Evolutionary conservation across 257 asterid species (phyloP).

Genomic region (Mentha longifolia): DNA sequence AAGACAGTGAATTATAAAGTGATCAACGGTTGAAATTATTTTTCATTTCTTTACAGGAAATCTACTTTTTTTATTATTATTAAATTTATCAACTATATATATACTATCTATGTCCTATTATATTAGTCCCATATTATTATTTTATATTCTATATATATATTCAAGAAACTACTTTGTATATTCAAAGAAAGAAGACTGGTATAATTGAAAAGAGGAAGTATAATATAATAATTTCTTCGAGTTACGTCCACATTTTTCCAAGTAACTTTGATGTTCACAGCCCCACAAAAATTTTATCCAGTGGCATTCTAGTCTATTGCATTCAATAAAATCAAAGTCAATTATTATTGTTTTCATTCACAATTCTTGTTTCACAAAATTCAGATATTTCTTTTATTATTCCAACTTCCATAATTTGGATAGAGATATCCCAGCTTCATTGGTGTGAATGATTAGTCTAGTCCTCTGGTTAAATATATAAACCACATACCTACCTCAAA

Average conservation of each 20-base stretch:
- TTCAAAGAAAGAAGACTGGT: too few species aligned
- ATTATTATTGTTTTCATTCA: not conserved
- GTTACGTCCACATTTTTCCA: not conserved
- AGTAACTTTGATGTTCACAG: not conserved
- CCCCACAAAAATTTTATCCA: conserved; percentile 1
- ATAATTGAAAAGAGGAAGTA: too few species aligned
- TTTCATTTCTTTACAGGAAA: not conserved
- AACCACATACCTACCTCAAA: not conserved
- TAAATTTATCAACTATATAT: not conserved
- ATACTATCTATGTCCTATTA: too few species aligned
- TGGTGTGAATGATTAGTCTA: not conserved
- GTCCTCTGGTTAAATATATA: not conserved
- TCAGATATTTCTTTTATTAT: not conserved
- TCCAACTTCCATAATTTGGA: conserved; percentile 1
- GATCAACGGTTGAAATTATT: too few species aligned
- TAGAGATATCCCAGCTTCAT: not conserved
- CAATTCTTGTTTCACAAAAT: not conserved
- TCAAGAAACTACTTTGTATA: too few species aligned
- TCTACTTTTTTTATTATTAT: not conserved
- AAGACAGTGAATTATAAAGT: too few species aligned
- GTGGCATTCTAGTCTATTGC: not conserved
- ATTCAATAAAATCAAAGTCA: not conserved
- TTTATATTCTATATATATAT: too few species aligned
- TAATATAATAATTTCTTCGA: not conserved
- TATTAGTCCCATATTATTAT: too few species aligned